phyloP scores from a whole-genome alignment of 345 rosid species.

The Eucalyptus lansdowneana region DNA sequence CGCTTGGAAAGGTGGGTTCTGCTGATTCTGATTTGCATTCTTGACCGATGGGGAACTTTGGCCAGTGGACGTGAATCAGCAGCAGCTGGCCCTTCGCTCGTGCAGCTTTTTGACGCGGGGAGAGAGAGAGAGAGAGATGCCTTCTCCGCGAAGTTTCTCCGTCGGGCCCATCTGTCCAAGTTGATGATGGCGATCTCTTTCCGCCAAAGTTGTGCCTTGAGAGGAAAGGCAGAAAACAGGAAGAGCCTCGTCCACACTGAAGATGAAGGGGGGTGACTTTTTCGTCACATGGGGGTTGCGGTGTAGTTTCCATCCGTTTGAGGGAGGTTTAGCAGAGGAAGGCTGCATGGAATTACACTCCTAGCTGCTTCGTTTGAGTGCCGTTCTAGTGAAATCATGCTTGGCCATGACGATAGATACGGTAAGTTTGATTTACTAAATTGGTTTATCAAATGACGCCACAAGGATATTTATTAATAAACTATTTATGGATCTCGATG shows the following conservation, averaged over 20 bases:
- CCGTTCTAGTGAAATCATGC: background rate
- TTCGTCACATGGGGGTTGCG: background rate
- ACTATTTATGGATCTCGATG: background rate
- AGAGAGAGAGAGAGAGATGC: background rate
- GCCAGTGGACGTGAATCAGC: background rate
- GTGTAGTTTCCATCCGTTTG: background rate
- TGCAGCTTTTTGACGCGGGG: background rate
- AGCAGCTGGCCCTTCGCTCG: background rate
- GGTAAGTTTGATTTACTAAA: background rate
- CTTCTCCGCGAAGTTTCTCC: background rate
- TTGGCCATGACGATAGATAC: background rate
- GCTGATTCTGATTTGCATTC: background rate
- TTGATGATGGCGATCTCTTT: background rate
- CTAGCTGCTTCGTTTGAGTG: background rate
- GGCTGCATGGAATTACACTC: background rate
- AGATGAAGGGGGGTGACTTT: background rate
- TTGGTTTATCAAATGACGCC: background rate
- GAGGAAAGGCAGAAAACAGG: background rate
- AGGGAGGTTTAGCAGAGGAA: background rate
- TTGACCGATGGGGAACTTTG: background rate
- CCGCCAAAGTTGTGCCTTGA: background rate
- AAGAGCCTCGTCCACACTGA: background rate
- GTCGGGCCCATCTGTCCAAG: background rate
- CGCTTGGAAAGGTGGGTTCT: background rate
- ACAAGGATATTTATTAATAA: rapidly evolving